Conservation (phyloP, 1,284 basidiomycete species). For the Termitomyces sp. region DNA sequence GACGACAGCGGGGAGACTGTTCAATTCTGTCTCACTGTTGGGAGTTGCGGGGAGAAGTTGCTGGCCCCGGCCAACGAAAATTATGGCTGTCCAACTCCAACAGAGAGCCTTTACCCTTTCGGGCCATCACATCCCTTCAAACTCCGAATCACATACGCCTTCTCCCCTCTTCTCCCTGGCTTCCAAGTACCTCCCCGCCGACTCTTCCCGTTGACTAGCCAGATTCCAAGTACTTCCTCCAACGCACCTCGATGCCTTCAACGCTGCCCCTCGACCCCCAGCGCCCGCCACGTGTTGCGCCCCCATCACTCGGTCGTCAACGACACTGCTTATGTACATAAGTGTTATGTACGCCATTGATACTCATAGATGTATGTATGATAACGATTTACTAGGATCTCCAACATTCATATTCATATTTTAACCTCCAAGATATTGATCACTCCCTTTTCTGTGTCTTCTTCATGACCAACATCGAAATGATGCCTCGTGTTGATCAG, state of each 20-base stretch:
- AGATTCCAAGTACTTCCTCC: too few relatives aligned
- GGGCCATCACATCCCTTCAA: slow-evolving; percentile 17
- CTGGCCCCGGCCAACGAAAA: slow-evolving; percentile 13
- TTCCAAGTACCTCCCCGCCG: too few relatives aligned
- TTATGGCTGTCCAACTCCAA: slow-evolving; percentile 18
- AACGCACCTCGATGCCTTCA: not conserved
- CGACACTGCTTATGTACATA: slow-evolving; percentile 7
- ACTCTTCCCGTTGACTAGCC: too few relatives aligned
- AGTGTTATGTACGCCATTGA: slow-evolving; percentile 15
- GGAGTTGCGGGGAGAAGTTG: slow-evolving; percentile 4
- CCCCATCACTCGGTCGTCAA: slow-evolving; percentile 16
- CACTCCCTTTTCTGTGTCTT: not conserved
- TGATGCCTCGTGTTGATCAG: slow-evolving; percentile 16
- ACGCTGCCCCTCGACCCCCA: not conserved
- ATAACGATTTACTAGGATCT: slow-evolving; percentile 19
- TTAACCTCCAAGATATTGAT: slow-evolving; percentile 1
- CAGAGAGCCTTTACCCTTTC: slow-evolving; percentile 15
- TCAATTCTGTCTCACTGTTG: not conserved
- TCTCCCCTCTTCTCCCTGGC: too few relatives aligned
- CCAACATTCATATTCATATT: not conserved
- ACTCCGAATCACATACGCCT: slow-evolving; percentile 13
- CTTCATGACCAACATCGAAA: not conserved
- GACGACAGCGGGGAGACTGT: too few relatives aligned
- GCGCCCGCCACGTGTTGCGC: slow-evolving; percentile 8
- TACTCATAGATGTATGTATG: too few relatives aligned